Conservation (phyloP, 306 rosid genomes). For the Medicago arabica region DNA sequence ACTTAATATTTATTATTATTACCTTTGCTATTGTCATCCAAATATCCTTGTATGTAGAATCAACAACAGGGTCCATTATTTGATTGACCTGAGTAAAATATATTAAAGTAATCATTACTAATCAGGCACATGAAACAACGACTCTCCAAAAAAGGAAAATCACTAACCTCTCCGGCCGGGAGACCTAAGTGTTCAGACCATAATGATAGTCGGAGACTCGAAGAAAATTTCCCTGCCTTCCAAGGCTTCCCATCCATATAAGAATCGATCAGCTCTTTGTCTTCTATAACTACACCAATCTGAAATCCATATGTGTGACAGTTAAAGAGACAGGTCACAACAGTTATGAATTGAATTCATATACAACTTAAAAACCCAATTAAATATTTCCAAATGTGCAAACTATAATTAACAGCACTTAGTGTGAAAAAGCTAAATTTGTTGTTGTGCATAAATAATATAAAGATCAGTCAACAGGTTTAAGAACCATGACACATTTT, state of each 20-base stretch:
- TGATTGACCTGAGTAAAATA: conserved; percentile 59
- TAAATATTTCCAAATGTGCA: conserved; percentile 15
- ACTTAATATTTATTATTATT: conserved; percentile 12
- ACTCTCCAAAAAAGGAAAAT: conserved; percentile 16
- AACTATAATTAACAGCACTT: conserved; percentile 21
- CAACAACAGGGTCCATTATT: conserved; percentile 78
- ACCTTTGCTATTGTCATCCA: conserved; percentile 99
- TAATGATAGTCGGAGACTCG: conserved; percentile 80
- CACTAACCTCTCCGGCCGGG: conserved; percentile 74
- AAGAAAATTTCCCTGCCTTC: conserved; percentile 91
- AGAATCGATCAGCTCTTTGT: conserved; percentile 72
- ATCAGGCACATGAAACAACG: conserved; percentile 42
- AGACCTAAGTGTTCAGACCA: conserved; percentile 99
- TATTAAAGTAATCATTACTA: conserved; percentile 25
- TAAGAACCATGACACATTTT: conserved; percentile 21
- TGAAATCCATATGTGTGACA: conserved; percentile 48
- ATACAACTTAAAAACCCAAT: conserved; percentile 2
- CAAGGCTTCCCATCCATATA: conserved; percentile 91
- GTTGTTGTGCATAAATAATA: not conserved
- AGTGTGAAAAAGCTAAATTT: not conserved
- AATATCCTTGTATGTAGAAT: conserved; percentile 85
- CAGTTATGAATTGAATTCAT: conserved; percentile 44
- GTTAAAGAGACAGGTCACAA: conserved; percentile 31
- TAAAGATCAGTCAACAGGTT: conserved; percentile 3
- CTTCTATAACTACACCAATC: conserved; percentile 89